Base-by-base conservation (phyloP, 352 stramenopile genomes). In the Phytopythium litorale region DNA sequence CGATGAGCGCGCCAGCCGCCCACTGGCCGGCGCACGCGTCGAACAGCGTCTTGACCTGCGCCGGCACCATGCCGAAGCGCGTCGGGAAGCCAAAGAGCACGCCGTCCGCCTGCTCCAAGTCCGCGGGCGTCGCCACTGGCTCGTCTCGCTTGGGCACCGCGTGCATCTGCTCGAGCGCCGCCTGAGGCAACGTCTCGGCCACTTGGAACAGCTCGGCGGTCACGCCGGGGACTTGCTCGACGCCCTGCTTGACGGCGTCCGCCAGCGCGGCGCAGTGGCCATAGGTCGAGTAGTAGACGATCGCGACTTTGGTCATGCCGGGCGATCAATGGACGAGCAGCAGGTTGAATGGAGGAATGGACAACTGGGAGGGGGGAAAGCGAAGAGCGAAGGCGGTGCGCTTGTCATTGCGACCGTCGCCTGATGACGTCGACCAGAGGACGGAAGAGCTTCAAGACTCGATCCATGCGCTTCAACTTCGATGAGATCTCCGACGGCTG, bases 41-140 rank as follows among this genome's bases (percentile, higher is more conserved):
- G 43, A 96, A 91, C 32, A 97, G 78, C n/a, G 79, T 71, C 84
- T 97, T 97, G 35, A 98, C 75, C 75, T 98, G 92, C 18, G 92
- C 84, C 21, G 81, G 75, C 40, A 89, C 68, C 55, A 72, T 68
- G 61, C 90, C 90, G 60, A 92, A 97, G 15, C 90, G 84, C 56
- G 88, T 96, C 23, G 84, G 81, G 61, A 97, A 66, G 59, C 91
- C 89, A 48, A 98, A 92, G 11, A 97, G 65, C 58, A 98, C 68
- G 51, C 89, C 91, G 64, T 97, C 88, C 13, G 75, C 76, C 30
- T 87, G 68, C 50, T 70, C 63, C 37, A 96, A 65, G 19, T 80
- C 68, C 28, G 82, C 72, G 4, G 75, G 49, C 11, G 75, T 79
- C 19, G 76, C 75, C n/a, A 92, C 58, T 46, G 81, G 79, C 62